Conservation (phyloP, 805 yeast species). For the Suhomyces vadensis region DNA sequence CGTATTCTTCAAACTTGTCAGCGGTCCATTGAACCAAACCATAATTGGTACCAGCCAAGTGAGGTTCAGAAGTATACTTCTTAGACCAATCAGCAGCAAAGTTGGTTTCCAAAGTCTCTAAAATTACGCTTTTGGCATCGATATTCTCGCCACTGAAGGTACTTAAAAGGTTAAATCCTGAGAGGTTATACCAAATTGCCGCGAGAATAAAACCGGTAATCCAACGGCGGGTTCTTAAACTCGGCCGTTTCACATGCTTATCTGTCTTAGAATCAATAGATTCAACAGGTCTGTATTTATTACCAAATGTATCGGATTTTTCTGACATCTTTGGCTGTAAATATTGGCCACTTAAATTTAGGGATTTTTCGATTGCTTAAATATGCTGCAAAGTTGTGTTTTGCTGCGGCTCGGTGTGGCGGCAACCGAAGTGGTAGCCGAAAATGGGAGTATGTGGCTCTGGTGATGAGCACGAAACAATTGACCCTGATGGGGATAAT, state of each 20-base stretch:
- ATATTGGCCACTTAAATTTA: neutral
- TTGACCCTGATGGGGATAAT: no score
- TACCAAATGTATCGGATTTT: neutral
- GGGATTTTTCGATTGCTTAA: neutral
- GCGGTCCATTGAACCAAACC: slow-evolving; percentile 51
- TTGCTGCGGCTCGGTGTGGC: neutral
- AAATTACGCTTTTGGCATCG: slow-evolving; percentile 17
- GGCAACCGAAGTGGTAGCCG: no score
- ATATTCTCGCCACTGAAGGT: neutral
- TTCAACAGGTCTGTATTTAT: neutral
- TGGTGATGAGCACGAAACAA: no score
- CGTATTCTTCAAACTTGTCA: slow-evolving; percentile 50
- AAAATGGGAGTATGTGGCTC: no score
- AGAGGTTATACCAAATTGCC: no score
- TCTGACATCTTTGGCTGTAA: neutral
- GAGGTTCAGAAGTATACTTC: slow-evolving; percentile 42
- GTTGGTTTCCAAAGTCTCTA: slow-evolving; percentile 35
- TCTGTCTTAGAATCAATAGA: neutral
- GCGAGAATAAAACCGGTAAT: no score
- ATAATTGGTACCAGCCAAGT: slow-evolving; percentile 48
- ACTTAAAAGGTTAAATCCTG: neutral
- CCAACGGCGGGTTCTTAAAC: no score
- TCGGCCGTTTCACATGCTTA: neutral
- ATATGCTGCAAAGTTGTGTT: neutral
- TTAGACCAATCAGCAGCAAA: slow-evolving; percentile 46